Base-by-base conservation (phyloP, 495 filamentous ascomycete species). In the Penicillium arizonense region DNA sequence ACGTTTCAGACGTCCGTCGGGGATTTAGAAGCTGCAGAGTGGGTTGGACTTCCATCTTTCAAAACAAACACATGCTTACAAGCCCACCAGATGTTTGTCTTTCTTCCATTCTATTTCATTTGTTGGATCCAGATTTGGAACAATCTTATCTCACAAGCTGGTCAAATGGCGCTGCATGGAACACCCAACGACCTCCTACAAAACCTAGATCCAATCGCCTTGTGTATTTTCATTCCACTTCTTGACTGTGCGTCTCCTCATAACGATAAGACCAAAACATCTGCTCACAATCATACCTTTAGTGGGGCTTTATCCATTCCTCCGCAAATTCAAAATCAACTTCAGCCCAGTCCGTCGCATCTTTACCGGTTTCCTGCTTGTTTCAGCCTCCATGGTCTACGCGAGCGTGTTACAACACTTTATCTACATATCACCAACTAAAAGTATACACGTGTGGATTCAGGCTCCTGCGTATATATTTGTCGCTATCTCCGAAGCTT, bases 281-380 rank as follows among this genome's bases (percentile, higher is more conserved):
- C 13, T 12, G 26, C 42, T 44, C 12, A 44, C 20, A n/a, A 33
- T 13, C 1, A 0, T 18, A 20, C 7, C 14, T 18, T 12, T 86
- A 36, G 79, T 56, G 32, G 48, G 43, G 5, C 14, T 45, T 23
- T 45, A 45, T 30, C 56, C 56, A 11, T 11, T 51, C 0, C 42
- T 59, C 6, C 56, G 83, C 2, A 79, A 67, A 41, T 30, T 68
- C 2, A 71, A 72, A 40, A 81, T 87, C 58, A 69, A 76, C 50
- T 85, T 86, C 61, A 76, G 71, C 24, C 85, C 85, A 5, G 78
- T 88, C 44, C 78, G 77, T 13, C 82, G 86, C 47, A 88, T 89
- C 55, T 78, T 80, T 7, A 72, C 76, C 3, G 86, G 84, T 20
- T 84, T 88, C 58, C 63, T 80, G 18, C 51, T 86, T 54, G 83